phyloP scores from a whole-genome alignment of 805 yeast species.

The Starmerella floricola region DNA sequence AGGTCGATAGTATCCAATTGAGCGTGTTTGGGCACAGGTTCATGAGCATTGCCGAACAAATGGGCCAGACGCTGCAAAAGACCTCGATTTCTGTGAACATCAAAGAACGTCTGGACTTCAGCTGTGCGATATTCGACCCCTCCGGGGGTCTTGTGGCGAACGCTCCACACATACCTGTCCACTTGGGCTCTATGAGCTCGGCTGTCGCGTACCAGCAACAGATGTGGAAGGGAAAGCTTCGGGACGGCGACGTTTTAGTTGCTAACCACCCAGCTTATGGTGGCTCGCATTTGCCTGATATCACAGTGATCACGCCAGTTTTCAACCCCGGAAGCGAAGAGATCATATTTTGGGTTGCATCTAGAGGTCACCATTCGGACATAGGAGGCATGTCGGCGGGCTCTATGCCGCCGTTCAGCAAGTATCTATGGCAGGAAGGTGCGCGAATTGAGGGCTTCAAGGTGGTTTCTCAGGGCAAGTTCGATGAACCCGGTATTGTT shows the following conservation, averaged over 20 bases:
- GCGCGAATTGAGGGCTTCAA: slow-evolving; percentile 73
- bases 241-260: slow-evolving; percentile 63
- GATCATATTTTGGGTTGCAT: slow-evolving; percentile 80
- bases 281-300: slow-evolving; percentile 83
- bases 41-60: slow-evolving; percentile 84
- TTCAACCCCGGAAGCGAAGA: slow-evolving; percentile 37
- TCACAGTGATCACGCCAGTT: slow-evolving; percentile 86
- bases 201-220: slow-evolving; percentile 57
- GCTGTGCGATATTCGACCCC: slow-evolving; percentile 71
- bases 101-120: slow-evolving; percentile 70
- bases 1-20: slow-evolving; percentile 55
- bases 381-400: slow-evolving; percentile 90
- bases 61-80: slow-evolving; percentile 70
- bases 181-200: slow-evolving; percentile 75
- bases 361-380: slow-evolving; percentile 94
- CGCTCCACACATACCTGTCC: slow-evolving; percentile 84
- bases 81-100: slow-evolving; percentile 75
- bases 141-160: slow-evolving; percentile 73
- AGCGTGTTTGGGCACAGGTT: slow-evolving; percentile 74
- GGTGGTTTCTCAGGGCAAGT: slow-evolving; percentile 56
- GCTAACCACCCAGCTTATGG: slow-evolving; percentile 75
- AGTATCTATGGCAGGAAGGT: slow-evolving; percentile 77
- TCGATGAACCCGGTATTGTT: slow-evolving; percentile 60
- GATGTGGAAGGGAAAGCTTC: slow-evolving; percentile 50
- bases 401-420: slow-evolving; percentile 88